phyloP scores from a whole-genome alignment of 306 rosid genomes.

The Quillaja saponaria region DNA sequence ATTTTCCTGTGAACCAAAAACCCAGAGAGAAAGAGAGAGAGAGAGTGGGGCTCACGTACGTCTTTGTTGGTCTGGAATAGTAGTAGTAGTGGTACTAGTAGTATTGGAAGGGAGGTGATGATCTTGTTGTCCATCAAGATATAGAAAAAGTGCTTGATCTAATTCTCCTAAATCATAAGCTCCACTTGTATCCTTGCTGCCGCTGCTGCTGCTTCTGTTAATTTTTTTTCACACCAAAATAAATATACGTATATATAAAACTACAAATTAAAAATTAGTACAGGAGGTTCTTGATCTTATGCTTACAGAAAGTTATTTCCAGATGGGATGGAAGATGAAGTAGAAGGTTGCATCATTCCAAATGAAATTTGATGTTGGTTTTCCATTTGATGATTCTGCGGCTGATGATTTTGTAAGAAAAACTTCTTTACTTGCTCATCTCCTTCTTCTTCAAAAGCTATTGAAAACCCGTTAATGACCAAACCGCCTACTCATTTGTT shows the following conservation, averaged over 20 bases:
- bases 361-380: constrained; percentile 55
- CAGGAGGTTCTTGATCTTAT: too few species aligned
- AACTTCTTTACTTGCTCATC: constrained; percentile 34
- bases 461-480: constrained; percentile 45
- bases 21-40: constrained; percentile 20
- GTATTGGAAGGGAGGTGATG: background rate
- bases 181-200: constrained; percentile 66
- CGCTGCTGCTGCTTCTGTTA: constrained; percentile 20
- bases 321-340: constrained; percentile 58
- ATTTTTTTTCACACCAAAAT: background rate
- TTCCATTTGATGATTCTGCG: constrained; percentile 36
- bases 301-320: constrained; percentile 73
- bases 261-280: background rate
- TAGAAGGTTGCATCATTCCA: constrained; percentile 72
- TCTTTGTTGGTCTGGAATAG: constrained; percentile 52
- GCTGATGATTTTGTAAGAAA: constrained; percentile 32
- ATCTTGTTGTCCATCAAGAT: constrained; percentile 79
- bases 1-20: constrained; percentile 55
- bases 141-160: constrained; percentile 91
- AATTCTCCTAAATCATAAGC: constrained; percentile 87
- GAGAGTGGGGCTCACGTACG: constrained; percentile 50
- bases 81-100: constrained; percentile 19
- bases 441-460: constrained; percentile 34
- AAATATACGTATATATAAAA: background rate
- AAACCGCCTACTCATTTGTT: constrained; percentile 47